Base-by-base conservation (phyloP, 768 basidiomycete genomes). In the Imleria badia region DNA sequence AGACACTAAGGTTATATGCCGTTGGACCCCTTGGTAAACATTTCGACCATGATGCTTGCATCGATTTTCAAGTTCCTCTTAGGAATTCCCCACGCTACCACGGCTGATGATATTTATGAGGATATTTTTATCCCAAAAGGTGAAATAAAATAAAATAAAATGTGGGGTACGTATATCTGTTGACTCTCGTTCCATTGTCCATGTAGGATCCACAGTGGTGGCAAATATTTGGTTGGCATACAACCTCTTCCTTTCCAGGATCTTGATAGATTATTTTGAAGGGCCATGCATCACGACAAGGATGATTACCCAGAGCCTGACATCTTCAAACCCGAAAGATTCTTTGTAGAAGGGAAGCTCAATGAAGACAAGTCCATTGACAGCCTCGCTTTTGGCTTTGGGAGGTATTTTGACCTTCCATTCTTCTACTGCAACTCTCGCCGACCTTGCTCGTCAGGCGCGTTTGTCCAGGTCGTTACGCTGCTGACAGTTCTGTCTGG, bases 401-500 rank as follows among this genome's bases (percentile, higher is more conserved):
- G 67, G 20, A 65, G 63, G 67, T 64, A 52, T 43, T 13, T 36
- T 31, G 10, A 6, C 14, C 3, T 38, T 17, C 15, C 5, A 9
- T 31, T 38, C n/a, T 11, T 20, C 17, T 8, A 1, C 26, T 7
- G 3, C 13, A 20, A 6, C 3, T 22, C 7, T 42, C 29, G 3
- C 51, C 20, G 9, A 61, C 19, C 12, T 35, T 35, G 41, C 9
- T 50, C 12, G 11, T 29, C 45, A 69, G 67, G 36, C 59, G 68
- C 5, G 34, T 63, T 15, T 75, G 73, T 48, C 69, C 73, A 17
- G 74, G 75, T 9, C 60, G 61, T 13, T 55, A 69, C 48, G 22
- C 60, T n/a, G 72, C 72, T 1, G 66, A 70, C n/a, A 51, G 44
- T 29, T 64, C 61, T 5, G 26, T 73, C n/a, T 77, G 68, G 71